Evolutionary conservation across 78 protist species (phyloP), one percentile per base, ranked within the genome.

Genomic region (Creolimax fragrantissima): DNA sequence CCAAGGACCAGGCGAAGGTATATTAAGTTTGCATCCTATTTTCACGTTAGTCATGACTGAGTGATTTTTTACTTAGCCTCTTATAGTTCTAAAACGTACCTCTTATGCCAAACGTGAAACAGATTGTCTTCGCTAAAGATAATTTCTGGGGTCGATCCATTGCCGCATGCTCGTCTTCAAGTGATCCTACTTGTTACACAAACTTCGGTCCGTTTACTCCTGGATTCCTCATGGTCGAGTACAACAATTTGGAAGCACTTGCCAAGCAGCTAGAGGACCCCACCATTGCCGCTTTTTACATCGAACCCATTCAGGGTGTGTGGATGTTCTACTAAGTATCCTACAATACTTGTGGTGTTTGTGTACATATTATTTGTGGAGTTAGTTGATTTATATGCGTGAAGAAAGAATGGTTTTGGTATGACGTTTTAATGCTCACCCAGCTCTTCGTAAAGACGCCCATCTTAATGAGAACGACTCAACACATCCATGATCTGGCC

Each of bases 231-330:
- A 4, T 35, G 11, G 84, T 92, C 24, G 6, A 7, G 47, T 98
- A 96, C 93, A 89, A 95, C 94, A 95, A 96, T 86, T 42, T 92
- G 17, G 94, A 32, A 35, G 99, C 98, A 39, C 94, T 98, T 5
- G 93, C 85, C 24, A 90, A 44, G 66, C 94, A 84, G 24, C 88
- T 98, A 41, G 81, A 90, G 43, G 66, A 85, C 36, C 47, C 95
- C 84, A 96, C 92, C 44, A 93, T 94, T 42, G 83, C 92, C 45
- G 99, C 94, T 3, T 97, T 97, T 92, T 45, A 97, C 35, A 90
- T 90, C 36, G 99, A 99, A 94, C 99, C 99, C 66, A 97, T 99
- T 95, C 99, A 99, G 94, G 99, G 98, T 17, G 96, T 96, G 74
- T 58, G 24, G n/a, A n/a, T n/a, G n/a, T n/a, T n/a, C n/a, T n/a